Evolutionary conservation across 805 yeast genomes (phyloP), one percentile per base, ranked within the genome.

Genomic region (Zygotorulaspora chibaensis): DNA sequence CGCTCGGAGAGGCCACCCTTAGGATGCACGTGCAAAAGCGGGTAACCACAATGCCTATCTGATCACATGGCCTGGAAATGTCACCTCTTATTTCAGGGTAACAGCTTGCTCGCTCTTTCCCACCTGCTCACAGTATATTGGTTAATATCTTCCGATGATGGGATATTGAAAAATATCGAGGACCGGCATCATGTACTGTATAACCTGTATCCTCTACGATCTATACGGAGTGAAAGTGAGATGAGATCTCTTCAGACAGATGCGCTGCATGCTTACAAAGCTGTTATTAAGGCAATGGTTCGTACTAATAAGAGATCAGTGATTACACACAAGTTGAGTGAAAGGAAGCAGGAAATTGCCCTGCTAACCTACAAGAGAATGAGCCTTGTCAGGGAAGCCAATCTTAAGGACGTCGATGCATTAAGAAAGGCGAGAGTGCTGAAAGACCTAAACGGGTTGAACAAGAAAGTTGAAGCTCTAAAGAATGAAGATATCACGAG

Each of bases 311-410:
- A 53, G 17, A 50, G 57, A 25, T 48, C 54, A 15, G 53, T 50
- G 38, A 47, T 57, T 7, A 42, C 47, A 2, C 64, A 61, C 38
- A 27, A 42, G n/a, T 38, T 33, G 8, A 50, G 47, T 18, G 60
- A 57, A 29, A 50, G 43, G 15, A 57, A 53, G 33, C 52, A 51
- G 31, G 50, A 60, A 36, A 34, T 61, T 25, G 53, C 62, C 9
- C 27, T 60, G 40, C 35, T 59, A 26, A 57, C 58, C 8, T 61
- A 60, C 42, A 42, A 51, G 13, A 53, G 55, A 28, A 46, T 60
- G 40, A 54, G 54, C 35, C 26, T 56, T 5, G 47, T 54, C 2
- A 48, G 58, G 35, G 49, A 51, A 27, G 58, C 47, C 29, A 40
- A 40, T 20, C 40, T 37, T 16, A 43, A 42, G 20, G 39, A 42